Base-by-base conservation (phyloP, 176 grass and related monocot genomes). In the Ensete ventricosum region DNA sequence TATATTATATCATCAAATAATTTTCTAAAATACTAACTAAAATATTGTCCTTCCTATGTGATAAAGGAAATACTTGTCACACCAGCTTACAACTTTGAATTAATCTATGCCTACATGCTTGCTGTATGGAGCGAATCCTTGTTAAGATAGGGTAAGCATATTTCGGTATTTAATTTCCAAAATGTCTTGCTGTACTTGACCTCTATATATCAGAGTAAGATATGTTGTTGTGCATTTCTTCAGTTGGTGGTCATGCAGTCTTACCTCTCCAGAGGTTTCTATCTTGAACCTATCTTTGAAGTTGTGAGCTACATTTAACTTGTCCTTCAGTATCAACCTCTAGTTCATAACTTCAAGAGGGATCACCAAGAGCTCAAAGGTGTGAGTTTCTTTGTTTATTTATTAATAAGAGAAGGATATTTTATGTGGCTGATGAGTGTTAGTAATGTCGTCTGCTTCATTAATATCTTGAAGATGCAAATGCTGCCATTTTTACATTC, bases 211-310 rank as follows among this genome's bases (percentile, higher is more conserved):
- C 29, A 34, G 29, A 34, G 29, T 34, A 71, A 67, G 53, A 12
- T 23, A 49, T 27, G 72, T 16, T 73, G 11, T 26, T 58, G 11
- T 50, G 52, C 70, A 25, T 78, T 50, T 16, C 62, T 50, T 16
- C 62, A 29, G 69, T 67, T 82, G 9, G 68, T 34, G 55, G 79
- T 64, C 52, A 8, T 85, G 52, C 59, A 82, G 79, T 80, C 71
- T 77, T 85, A 74, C 12, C 80, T 68, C 71, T 81, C 72, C 62
- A 81, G 79, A 79, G 79, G 57, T 71, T 71, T 71, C 11, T 64
- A 52, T 81, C 83, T 53, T 48, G 23, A 80, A 76, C 73, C 58
- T 84, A 76, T 82, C 60, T 55, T 82, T 87, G 81, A 87, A 82
- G 86, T 82, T 58, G 75, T 82, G 81, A 84, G 79, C 70, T 77